Percentiles rank a stretch among this genome's conserved stretches.
These are phyloP conservation scores for Plasmodium yoelii DNA, from an alignment of 169 alveolate genomes.

Conservation along the genomic window DNA sequence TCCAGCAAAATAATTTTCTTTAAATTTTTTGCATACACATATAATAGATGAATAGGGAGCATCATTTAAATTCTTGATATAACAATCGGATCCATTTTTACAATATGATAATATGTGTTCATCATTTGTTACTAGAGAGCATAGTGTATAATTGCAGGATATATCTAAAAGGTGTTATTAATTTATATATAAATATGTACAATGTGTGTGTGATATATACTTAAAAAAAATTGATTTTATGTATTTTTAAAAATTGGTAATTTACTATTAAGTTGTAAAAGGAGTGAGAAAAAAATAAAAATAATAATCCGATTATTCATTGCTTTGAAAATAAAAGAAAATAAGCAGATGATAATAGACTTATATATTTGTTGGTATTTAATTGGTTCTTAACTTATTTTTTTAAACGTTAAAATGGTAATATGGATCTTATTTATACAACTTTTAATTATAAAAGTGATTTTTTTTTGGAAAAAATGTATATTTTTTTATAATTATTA, in stretches of 20 bases:
- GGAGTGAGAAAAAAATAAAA: neutral
- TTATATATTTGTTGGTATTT: too few relatives aligned
- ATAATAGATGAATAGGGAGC: slow-evolving; percentile 31
- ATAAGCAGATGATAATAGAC: neutral
- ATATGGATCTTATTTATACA: too few relatives aligned
- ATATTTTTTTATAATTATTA: too few relatives aligned
- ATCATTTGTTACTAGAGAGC: slow-evolving; percentile 36
- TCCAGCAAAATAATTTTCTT: slow-evolving; percentile 56
- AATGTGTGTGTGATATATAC: neutral
- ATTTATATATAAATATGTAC: neutral
- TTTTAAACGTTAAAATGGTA: too few relatives aligned
- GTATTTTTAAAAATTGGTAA: neutral
- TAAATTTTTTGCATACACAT: slow-evolving; percentile 50
- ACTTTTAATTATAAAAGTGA: too few relatives aligned
- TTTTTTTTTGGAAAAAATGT: too few relatives aligned
- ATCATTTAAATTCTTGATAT: slow-evolving; percentile 15
- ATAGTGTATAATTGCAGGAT: slow-evolving; percentile 21
- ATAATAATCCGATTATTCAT: slow-evolving; percentile 12
- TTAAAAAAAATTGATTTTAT: neutral
- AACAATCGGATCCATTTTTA: slow-evolving; percentile 53
- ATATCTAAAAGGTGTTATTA: slow-evolving; percentile 3
- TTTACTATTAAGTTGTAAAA: slow-evolving; percentile 28
- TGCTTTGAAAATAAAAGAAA: slow-evolving; percentile 8
- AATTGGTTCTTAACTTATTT: too few relatives aligned
- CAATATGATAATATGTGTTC: slow-evolving; percentile 40